These are phyloP conservation scores for Globisporangium middletonii DNA, from an alignment of 352 stramenopile species.

Conservation along the genomic window DNA sequence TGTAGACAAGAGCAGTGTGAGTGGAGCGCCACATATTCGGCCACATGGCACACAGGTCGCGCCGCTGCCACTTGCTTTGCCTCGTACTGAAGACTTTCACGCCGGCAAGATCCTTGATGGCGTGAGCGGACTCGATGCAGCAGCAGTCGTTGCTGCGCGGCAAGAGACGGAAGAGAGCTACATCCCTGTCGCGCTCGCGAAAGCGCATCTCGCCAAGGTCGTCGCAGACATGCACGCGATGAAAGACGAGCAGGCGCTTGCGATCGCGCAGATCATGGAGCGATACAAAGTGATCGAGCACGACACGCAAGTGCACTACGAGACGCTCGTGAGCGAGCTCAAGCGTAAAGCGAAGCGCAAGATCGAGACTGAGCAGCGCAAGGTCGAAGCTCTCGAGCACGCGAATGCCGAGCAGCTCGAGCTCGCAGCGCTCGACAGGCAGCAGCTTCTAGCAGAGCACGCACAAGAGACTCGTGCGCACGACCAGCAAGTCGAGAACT, in stretches of 20 bases:
- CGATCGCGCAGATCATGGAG: slow-evolving; percentile 44
- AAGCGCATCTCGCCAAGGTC: slow-evolving; percentile 50
- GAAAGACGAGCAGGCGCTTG: slow-evolving; percentile 56
- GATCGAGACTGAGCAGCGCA: slow-evolving; percentile 18
- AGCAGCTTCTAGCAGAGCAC: slow-evolving; percentile 12
- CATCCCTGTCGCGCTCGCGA: slow-evolving; percentile 65
- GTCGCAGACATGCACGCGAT: slow-evolving; percentile 75
- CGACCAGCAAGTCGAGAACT: slow-evolving; percentile 17
- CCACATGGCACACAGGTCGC: slow-evolving; percentile 16
- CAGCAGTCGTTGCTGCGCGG: slow-evolving; percentile 1
- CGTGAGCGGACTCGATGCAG: slow-evolving; percentile 7
- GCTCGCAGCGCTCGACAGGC: slow-evolving; percentile 5
- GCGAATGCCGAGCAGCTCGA: neutral
- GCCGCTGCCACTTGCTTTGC: slow-evolving; percentile 17
- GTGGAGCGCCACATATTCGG: neutral
- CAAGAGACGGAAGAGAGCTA: slow-evolving; percentile 46
- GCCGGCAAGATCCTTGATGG: slow-evolving; percentile 32
- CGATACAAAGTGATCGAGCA: slow-evolving; percentile 51
- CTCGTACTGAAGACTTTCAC: slow-evolving; percentile 37
- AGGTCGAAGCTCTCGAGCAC: slow-evolving; percentile 2
- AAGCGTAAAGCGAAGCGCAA: slow-evolving; percentile 21
- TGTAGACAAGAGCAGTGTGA: neutral
- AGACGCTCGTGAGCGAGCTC: slow-evolving; percentile 33
- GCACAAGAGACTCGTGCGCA: slow-evolving; percentile 19
- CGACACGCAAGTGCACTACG: slow-evolving; percentile 51